Evolutionary conservation across 2,329 filamentous ascomycete species (phyloP).

Genomic region (Lachnum nothofagi): DNA sequence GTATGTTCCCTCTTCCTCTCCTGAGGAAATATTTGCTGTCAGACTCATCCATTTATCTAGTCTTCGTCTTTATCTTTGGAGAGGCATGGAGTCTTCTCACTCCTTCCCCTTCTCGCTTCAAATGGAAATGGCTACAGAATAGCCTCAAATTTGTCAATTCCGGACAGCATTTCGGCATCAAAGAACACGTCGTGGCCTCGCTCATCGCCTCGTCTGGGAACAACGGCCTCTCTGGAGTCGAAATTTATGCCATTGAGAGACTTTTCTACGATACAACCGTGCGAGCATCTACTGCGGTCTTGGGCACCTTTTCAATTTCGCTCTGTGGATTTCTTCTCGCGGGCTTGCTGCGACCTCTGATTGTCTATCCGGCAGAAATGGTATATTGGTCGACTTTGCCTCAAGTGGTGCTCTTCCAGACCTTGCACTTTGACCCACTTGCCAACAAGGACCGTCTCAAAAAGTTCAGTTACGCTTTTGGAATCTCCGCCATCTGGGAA

Average conservation of each 20-base stretch:
- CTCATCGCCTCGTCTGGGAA: background rate
- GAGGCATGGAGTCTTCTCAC: background rate
- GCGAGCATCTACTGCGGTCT: background rate
- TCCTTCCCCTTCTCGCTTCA: background rate
- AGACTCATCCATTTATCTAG: background rate
- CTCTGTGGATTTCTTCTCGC: constrained; percentile 37
- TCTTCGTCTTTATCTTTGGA: background rate
- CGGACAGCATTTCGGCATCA: background rate
- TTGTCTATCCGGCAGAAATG: constrained; percentile 42
- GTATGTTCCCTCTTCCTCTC: background rate
- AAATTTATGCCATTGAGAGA: background rate
- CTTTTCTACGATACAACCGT: background rate
- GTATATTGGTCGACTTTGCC: constrained; percentile 38
- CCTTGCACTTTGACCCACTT: constrained; percentile 33
- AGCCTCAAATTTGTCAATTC: background rate
- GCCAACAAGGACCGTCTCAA: constrained; percentile 28
- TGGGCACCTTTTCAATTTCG: background rate
- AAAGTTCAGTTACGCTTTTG: constrained; percentile 11
- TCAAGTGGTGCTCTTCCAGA: constrained; percentile 35
- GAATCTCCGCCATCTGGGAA: constrained; percentile 41
- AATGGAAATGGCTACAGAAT: background rate
- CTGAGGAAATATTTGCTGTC: background rate
- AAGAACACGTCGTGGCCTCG: background rate
- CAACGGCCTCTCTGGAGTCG: background rate
- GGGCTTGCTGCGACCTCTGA: constrained; percentile 53